Evolutionary conservation across 257 asterid species (phyloP).

Genomic region (Ilex asprella): DNA sequence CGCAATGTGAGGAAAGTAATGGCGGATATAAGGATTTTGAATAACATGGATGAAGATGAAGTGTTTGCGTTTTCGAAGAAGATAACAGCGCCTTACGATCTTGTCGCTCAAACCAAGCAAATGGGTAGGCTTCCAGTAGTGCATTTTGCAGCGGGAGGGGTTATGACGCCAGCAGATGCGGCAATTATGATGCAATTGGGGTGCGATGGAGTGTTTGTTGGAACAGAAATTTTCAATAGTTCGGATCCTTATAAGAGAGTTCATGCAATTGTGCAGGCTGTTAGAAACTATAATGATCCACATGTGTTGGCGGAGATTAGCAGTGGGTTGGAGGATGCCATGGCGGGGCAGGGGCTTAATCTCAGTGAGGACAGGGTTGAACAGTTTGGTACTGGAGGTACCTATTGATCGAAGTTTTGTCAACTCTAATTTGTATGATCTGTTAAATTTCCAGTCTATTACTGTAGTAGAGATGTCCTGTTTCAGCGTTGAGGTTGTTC

Average conservation of each 20-base stretch:
- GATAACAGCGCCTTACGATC: slow-evolving; percentile 66
- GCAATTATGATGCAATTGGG: slow-evolving; percentile 71
- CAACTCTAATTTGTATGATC: too few species aligned
- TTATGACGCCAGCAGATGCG: slow-evolving; percentile 76
- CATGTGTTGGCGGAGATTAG: slow-evolving; percentile 57
- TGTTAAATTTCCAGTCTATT: too few species aligned
- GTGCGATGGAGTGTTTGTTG: background rate
- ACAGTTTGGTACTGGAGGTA: slow-evolving; percentile 12
- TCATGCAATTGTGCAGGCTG: slow-evolving; percentile 69
- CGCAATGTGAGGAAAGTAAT: slow-evolving; percentile 61
- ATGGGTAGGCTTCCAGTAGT: slow-evolving; percentile 88
- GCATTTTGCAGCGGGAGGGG: slow-evolving; percentile 88
- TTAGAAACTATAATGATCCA: slow-evolving; percentile 71
- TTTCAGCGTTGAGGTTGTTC: too few species aligned
- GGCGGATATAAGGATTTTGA: slow-evolving; percentile 63
- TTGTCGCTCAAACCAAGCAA: slow-evolving; percentile 75
- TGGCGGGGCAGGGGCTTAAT: slow-evolving; percentile 46
- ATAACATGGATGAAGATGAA: slow-evolving; percentile 85
- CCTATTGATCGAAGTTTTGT: too few species aligned
- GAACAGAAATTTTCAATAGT: background rate
- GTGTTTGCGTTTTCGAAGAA: slow-evolving; percentile 62
- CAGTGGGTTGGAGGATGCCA: slow-evolving; percentile 57
- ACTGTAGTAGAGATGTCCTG: too few species aligned
- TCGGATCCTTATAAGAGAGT: slow-evolving; percentile 28
- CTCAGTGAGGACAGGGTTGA: slow-evolving; percentile 38